Base-by-base conservation (phyloP, 2,329 filamentous ascomycete genomes). In the Zalaria obscura region DNA sequence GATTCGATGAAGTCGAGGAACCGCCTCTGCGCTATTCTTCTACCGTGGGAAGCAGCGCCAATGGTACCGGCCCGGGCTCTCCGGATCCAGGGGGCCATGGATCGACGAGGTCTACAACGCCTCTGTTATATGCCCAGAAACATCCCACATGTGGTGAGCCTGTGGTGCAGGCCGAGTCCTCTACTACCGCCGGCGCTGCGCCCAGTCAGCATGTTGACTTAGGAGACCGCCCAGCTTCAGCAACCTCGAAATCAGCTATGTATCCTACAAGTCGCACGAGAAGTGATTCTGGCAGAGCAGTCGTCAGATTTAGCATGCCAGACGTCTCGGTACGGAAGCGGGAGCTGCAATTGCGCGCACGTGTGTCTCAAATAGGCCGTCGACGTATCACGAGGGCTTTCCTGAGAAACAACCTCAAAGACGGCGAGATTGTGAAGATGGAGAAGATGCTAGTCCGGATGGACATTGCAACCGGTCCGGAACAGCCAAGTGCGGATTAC, bases 391-490 rank as follows among this genome's bases (percentile, higher is more conserved):
- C 58, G 11, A 54, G 52, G 9, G 56, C 50, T 26, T 44, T 67
- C 25, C 53, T 65, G 25, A 60, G 65, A 40, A 51, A 56, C 40
- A 63, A 60, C 45, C 53, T 64, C 36, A 62, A 63, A 39, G 69
- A 76, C 48, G 78, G 78, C 4, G 70, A 78, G 46, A 73, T 81
- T 40, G 63, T 81, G 43, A 80, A 80, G 56, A 76, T 78, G 58
- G 76, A 80, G 52, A 75, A 72, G 45, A 82, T 82, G 78, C 68
- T 82, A 25, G 71, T 81, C 18, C 68, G 75, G 25, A 67, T 79
- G 25, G 78, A 79, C 49, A 52, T 59, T 42, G 64, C 65, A 34
- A 37, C 38, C 5, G 46, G 46, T 9, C 68, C 64, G 5, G 51
- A 64, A 34, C 66, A 69, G 47, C 58, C 78, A 5, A 70, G 74